Conservation (phyloP, 1,284 basidiomycete genomes). For the Rhodofomes roseus region DNA sequence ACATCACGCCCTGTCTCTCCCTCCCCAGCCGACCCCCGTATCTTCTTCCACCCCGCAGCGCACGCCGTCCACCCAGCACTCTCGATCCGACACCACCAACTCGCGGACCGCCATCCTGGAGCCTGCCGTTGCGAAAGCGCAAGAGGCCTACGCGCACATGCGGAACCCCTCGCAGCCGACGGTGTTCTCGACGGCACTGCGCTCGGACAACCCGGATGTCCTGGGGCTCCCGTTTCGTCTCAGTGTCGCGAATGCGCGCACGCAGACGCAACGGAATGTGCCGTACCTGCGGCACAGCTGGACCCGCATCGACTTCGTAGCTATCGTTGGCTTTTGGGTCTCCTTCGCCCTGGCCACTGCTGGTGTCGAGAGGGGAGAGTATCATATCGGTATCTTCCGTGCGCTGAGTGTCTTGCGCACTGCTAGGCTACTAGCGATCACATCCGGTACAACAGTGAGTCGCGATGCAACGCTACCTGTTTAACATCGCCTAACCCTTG, state of each 20-base stretch:
- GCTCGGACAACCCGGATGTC: slow-evolving; percentile 39
- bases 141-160: slow-evolving; percentile 23
- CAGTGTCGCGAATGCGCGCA: slow-evolving; percentile 50
- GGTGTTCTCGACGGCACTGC: slow-evolving; percentile 45
- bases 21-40: slow-evolving; percentile 1
- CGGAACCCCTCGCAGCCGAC: slow-evolving; percentile 38
- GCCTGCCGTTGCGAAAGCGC: slow-evolving; percentile 20
- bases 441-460: slow-evolving; percentile 85
- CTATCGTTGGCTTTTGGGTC: slow-evolving; percentile 82
- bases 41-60: slow-evolving; percentile 9
- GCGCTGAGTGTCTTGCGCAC: slow-evolving; percentile 87
- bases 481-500: background rate
- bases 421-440: slow-evolving; percentile 83
- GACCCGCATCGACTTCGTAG: slow-evolving; percentile 89
- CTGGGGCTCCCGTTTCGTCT: slow-evolving; percentile 67
- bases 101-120: slow-evolving; percentile 31
- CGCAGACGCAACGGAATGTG: slow-evolving; percentile 57
- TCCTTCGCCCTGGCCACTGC: slow-evolving; percentile 66
- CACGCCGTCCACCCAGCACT: slow-evolving; percentile 6
- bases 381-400: slow-evolving; percentile 86
- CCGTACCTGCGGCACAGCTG: slow-evolving; percentile 94
- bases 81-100: slow-evolving; percentile 29
- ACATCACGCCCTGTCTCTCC: slow-evolving; percentile 19
- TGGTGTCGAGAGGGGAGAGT: slow-evolving; percentile 60
- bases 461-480: background rate